Conservation (phyloP, 805 yeast genomes). For the Diddensiella caesifluorescens region DNA sequence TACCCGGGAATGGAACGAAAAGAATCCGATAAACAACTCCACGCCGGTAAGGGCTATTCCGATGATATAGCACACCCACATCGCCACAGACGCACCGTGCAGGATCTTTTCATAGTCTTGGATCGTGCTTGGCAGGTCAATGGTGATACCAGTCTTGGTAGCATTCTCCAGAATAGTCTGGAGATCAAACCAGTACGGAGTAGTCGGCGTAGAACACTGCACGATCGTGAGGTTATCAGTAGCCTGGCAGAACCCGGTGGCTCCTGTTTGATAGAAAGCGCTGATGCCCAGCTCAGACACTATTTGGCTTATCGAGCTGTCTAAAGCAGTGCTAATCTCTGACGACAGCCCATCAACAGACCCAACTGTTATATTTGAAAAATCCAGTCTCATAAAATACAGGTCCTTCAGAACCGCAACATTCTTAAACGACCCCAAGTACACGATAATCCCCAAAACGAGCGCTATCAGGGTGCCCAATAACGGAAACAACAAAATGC, state of each 20-base stretch:
- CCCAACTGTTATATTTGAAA: constrained; percentile 32
- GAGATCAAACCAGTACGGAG: constrained; percentile 56
- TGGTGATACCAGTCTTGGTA: constrained; percentile 24
- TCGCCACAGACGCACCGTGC: constrained; percentile 47
- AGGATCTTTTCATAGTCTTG: constrained; percentile 42
- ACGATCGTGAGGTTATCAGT: constrained; percentile 32
- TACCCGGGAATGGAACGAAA: constrained; percentile 43
- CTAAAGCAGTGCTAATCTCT: constrained; percentile 16
- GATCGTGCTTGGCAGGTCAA: constrained; percentile 52
- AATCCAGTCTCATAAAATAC: constrained; percentile 45
- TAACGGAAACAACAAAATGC: constrained; percentile 32
- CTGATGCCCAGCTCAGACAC: constrained; percentile 37
- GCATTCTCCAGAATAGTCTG: constrained; percentile 30
- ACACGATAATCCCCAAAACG: constrained; percentile 44
- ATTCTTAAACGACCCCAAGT: constrained; percentile 47
- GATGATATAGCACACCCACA: constrained; percentile 50
- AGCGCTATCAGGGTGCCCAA: constrained; percentile 38
- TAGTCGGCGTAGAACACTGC: constrained; percentile 50
- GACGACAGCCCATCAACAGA: constrained; percentile 21
- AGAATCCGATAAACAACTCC: constrained; percentile 36
- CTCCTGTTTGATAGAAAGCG: constrained; percentile 49
- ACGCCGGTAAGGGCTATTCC: constrained; percentile 42
- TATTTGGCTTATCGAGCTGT: constrained; percentile 9
- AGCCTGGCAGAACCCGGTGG: constrained; percentile 63
- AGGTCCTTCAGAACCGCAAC: constrained; percentile 40